These are phyloP conservation scores for Pseudozyma thailandica DNA, from an alignment of 1,284 basidiomycete species.

Conservation along the genomic window DNA sequence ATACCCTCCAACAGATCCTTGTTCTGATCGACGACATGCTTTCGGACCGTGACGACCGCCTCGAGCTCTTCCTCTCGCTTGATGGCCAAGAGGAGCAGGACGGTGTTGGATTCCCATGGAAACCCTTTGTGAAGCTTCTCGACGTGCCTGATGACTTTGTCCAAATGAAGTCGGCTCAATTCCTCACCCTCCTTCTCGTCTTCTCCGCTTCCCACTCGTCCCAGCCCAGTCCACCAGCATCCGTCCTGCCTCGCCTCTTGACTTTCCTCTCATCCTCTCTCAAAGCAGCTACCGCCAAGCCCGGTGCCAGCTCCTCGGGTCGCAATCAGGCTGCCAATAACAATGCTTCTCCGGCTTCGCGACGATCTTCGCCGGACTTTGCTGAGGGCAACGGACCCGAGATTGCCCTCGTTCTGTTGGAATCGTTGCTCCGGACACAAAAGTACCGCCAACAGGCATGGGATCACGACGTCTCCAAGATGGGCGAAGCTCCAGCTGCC, in stretches of 20 bases:
- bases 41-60: conserved; percentile 71
- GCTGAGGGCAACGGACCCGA: conserved; percentile 78
- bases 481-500: conserved; percentile 19
- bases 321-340: conserved; percentile 6
- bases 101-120: conserved; percentile 81
- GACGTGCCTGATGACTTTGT: conserved; percentile 92
- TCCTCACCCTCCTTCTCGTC: conserved; percentile 82
- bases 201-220: conserved; percentile 41
- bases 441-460: conserved; percentile 75
- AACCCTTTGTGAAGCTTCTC: conserved; percentile 81
- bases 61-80: conserved; percentile 64
- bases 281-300: conserved; percentile 36
- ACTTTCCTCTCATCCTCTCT: conserved; percentile 47
- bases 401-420: conserved; percentile 87
- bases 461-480: conserved; percentile 64
- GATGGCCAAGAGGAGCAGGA: conserved; percentile 47
- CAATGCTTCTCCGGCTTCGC: conserved; percentile 27
- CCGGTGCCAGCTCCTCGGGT: neutral
- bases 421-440: conserved; percentile 82
- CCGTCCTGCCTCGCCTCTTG: conserved; percentile 42
- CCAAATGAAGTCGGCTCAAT: conserved; percentile 86
- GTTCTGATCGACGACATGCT: conserved; percentile 92
- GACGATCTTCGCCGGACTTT: conserved; percentile 49
- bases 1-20: conserved; percentile 92
- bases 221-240: conserved; percentile 32